A percentile compares a stretch with the other conserved stretches of the same genome.
These are phyloP conservation scores for Petunia hybrid DNA, from an alignment of 305 asterid genomes.

Conservation along the genomic window DNA sequence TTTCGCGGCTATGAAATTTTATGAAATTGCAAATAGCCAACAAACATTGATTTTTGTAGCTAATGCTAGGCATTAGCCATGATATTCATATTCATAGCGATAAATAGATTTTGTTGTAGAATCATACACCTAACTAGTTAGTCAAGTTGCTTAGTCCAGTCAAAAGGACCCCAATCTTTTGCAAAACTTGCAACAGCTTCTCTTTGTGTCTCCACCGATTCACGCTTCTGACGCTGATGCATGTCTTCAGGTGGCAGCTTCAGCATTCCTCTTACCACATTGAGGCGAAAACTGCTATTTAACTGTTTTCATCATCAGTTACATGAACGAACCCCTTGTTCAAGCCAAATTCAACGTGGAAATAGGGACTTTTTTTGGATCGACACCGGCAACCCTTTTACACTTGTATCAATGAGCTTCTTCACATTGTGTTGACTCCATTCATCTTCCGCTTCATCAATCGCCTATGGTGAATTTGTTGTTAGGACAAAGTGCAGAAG, in stretches of 20 bases:
- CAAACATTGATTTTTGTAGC: too few relatives aligned
- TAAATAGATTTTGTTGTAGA: not conserved
- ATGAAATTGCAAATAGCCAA: too few relatives aligned
- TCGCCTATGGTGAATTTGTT: conserved; percentile 60
- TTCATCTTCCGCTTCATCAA: conserved; percentile 95
- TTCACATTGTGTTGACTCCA: conserved; percentile 98
- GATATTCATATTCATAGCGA: too few relatives aligned
- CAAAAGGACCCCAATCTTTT: conserved; percentile 78
- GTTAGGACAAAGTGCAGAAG: not conserved
- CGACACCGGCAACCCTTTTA: conserved; percentile 81
- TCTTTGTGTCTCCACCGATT: conserved; percentile 67
- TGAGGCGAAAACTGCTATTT: conserved; percentile 79
- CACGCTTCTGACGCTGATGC: conserved; percentile 74
- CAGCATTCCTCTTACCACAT: conserved; percentile 82
- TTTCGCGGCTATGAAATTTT: too few relatives aligned
- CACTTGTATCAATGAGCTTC: conserved; percentile 92
- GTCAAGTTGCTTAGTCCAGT: conserved; percentile 86
- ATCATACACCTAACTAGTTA: conserved; percentile 12
- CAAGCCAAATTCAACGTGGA: conserved; percentile 92
- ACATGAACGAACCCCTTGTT: conserved; percentile 88
- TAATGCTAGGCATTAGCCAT: too few relatives aligned
- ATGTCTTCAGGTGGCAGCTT: conserved; percentile 87
- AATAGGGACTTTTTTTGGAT: conserved; percentile 87
- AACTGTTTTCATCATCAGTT: conserved; percentile 84
- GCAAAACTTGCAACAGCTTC: conserved; percentile 71